Evolutionary conservation across 2,329 filamentous ascomycete species (phyloP).

Genomic region (Aspergillus tanneri): DNA sequence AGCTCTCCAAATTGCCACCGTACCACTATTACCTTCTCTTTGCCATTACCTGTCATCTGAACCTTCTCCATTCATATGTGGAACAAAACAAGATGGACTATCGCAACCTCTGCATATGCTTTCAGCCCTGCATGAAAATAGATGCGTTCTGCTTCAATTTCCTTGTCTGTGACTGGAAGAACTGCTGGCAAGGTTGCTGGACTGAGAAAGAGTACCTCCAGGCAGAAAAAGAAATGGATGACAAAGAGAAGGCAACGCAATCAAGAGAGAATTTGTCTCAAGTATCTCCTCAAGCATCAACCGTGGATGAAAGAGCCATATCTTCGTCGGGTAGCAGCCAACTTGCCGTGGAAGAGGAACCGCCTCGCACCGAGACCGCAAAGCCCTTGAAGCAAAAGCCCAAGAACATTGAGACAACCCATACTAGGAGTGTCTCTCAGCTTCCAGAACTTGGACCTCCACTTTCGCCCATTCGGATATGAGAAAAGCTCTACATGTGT

Average conservation of each 20-base stretch:
- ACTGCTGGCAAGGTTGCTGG: conserved; percentile 95
- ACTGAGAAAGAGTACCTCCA: conserved; percentile 79
- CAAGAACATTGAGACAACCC: conserved; percentile 35
- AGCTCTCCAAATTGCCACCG: conserved; percentile 88
- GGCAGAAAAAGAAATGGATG: conserved; percentile 46
- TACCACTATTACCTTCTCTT: conserved; percentile 98
- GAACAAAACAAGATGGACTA: conserved; percentile 99
- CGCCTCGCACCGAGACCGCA: conserved; percentile 32
- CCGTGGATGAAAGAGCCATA: conserved; percentile 55
- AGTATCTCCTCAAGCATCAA: conserved; percentile 19
- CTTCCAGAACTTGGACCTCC: conserved; percentile 50
- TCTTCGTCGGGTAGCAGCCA: conserved; percentile 67
- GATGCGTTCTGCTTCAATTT: conserved; percentile 95
- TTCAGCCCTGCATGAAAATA: conserved; percentile 95
- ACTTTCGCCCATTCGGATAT: conserved; percentile 50
- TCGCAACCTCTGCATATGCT: conserved; percentile 92
- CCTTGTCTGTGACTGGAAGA: conserved; percentile 89
- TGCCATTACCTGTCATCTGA: conserved; percentile 94
- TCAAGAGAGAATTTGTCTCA: conserved; percentile 26
- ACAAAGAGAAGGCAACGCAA: conserved; percentile 29
- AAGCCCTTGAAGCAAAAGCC: conserved; percentile 33
- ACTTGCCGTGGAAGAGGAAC: conserved; percentile 42
- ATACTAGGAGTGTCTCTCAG: conserved; percentile 42
- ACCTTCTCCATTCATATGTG: conserved; percentile 82
- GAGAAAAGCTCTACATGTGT: conserved; percentile 14